Evolutionary conservation across 192 early-diverging fungal species (phyloP).

Genomic region (Chytriomyces hyalinus): DNA sequence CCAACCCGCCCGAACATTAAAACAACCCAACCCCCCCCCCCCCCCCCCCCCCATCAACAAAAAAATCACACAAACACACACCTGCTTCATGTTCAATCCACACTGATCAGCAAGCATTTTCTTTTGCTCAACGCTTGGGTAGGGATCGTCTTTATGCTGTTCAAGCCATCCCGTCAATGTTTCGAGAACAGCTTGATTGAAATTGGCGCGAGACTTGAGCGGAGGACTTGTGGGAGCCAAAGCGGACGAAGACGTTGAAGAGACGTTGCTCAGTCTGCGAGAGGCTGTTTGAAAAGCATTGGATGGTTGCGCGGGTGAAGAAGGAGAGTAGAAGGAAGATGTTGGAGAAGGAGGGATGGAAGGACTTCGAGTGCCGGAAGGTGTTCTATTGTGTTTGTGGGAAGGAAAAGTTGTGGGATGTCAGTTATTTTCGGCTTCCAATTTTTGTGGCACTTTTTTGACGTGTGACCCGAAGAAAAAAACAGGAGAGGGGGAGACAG

Average conservation of each 20-base stretch:
- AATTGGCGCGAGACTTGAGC: conserved; percentile 20
- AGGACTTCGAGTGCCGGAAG: neutral
- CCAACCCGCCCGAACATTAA: no score
- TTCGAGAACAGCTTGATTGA: conserved; percentile 15
- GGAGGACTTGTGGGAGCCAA: no score
- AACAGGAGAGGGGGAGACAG: no score
- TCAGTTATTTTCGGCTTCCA: neutral
- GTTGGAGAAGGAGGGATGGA: neutral
- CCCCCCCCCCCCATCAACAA: no score
- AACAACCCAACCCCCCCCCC: no score
- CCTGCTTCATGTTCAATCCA: conserved; percentile 27
- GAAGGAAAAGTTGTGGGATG: neutral
- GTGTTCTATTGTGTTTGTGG: neutral
- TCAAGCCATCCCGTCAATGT: conserved; percentile 26
- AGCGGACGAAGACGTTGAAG: no score
- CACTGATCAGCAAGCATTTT: conserved; percentile 15
- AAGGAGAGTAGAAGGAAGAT: no score
- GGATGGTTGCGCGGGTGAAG: neutral
- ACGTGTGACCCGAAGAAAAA: no score
- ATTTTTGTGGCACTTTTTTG: no score
- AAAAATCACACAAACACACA: no score
- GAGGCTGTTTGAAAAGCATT: neutral
- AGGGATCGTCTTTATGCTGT: conserved; percentile 8
- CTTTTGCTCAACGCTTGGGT: conserved; percentile 17
- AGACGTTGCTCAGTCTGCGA: neutral